Conservation (phyloP, 106 monocot genomes). For the Apostasia ramifera region DNA sequence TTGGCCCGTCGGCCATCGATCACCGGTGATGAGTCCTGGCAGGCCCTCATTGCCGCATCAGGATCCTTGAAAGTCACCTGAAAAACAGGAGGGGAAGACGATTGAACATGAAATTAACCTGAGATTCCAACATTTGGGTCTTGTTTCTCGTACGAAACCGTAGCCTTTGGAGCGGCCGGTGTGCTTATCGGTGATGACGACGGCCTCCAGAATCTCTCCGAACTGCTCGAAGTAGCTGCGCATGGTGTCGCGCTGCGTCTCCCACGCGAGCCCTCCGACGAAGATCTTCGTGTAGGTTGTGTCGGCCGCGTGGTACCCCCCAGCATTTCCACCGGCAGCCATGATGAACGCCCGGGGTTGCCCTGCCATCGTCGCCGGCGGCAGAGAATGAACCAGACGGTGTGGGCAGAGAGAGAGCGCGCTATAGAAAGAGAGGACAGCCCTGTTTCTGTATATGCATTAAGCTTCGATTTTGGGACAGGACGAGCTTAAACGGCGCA, state of each 20-base stretch:
- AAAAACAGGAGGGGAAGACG: not conserved
- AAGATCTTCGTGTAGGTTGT: slow-evolving; percentile 48
- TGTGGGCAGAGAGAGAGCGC: not conserved
- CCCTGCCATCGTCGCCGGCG: not conserved
- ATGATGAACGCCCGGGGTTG: slow-evolving; percentile 2
- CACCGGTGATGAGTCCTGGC: slow-evolving; percentile 54
- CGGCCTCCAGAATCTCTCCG: slow-evolving; percentile 52
- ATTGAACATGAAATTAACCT: not conserved
- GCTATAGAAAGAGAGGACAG: too few species aligned
- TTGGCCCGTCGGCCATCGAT: slow-evolving; percentile 79
- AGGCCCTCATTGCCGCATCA: slow-evolving; percentile 55
- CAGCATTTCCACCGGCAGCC: not conserved
- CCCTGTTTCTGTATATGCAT: not conserved
- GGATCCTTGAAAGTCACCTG: slow-evolving; percentile 77
- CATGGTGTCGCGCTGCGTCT: slow-evolving; percentile 40
- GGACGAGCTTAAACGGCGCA: not conserved
- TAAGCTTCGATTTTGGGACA: slow-evolving; percentile 1
- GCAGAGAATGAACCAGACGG: not conserved
- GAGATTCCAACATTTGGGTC: not conserved
- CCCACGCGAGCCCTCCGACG: slow-evolving; percentile 47
- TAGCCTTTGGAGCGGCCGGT: slow-evolving; percentile 48
- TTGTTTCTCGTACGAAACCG: slow-evolving; percentile 21
- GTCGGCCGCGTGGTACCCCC: not conserved
- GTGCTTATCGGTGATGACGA: slow-evolving; percentile 45
- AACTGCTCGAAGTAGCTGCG: slow-evolving; percentile 45